Base-by-base conservation (phyloP, 768 basidiomycete species). In the Strobilomyces echinocephalus region DNA sequence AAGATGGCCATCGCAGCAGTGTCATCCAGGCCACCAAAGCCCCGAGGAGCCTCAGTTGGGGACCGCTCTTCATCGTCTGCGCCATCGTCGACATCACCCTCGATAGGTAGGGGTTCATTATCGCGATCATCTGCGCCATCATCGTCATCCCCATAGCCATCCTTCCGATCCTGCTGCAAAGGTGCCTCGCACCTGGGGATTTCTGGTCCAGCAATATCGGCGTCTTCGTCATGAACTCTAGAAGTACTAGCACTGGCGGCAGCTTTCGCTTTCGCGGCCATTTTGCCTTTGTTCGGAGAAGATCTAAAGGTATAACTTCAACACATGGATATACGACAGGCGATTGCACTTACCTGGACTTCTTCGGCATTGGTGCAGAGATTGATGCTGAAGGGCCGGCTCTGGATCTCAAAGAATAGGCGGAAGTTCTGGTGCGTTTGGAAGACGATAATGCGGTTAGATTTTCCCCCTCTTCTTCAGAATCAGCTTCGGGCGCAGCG, bases 1-100 rank as follows among this genome's bases (percentile, higher is more conserved):
- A 88, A 88, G 61, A 91, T 87, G 54, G 87, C 84, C 76, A 91
- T 76, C 31, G 88, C 86, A 1, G 84, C 78, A 6, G 82, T 72
- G 62, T 88, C 88, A 64, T 87, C 85, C 63, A 86, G 73, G 34
- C 79, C 78, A 38, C 76, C 77, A 49, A 80, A 75, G 16, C 61
- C 65, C 51, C 69, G 69, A 35, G 69, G 55, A 33, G 74, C 74
- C 10, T 73, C 76, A 14, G 62, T 57, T 42, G 68, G 68, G 49
- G 66, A 62, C 60, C 60, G 60, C 45, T 72, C 76, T 26, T 72
- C 69, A 14, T 74, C 72, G 16, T 71, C 73, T 31, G 70, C 72
- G 54, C 66, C 69, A 28, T 74, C 77, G 46, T 76, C 76, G 42
- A 75, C 76, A 31, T 78, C 79, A 46, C 74, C 76, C 33, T 78